phyloP scores from a whole-genome alignment of 1,284 basidiomycete genomes.

The Moesziomyces antarcticus region DNA sequence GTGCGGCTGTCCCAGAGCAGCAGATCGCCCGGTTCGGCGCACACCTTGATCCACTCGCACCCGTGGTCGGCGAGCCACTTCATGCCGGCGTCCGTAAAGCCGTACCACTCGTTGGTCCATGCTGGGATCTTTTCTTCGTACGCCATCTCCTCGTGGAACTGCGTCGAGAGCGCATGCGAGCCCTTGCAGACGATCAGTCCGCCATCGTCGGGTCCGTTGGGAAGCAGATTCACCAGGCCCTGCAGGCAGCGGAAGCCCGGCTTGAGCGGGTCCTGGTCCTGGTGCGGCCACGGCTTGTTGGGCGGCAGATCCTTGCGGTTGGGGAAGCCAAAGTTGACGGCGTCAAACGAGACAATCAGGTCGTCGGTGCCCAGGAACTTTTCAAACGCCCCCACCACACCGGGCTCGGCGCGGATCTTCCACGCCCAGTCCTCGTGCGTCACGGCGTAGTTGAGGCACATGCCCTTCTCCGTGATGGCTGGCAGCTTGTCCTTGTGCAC shows the following conservation, averaged over 20 bases:
- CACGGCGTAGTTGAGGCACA: constrained; percentile 65
- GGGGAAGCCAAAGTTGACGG: constrained; percentile 22
- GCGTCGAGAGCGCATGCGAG: constrained; percentile 62
- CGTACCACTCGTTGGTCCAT: constrained; percentile 64
- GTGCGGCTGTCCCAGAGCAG: constrained; percentile 67
- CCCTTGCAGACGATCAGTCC: constrained; percentile 69
- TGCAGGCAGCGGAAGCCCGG: constrained; percentile 69
- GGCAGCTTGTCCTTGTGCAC: constrained; percentile 67
- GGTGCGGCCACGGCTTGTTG: constrained; percentile 68
- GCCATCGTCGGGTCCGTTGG: constrained; percentile 69
- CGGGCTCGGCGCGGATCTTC: constrained; percentile 68
- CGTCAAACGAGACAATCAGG: constrained; percentile 68
- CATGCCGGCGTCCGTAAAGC: constrained; percentile 54
- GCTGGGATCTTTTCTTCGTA: constrained; percentile 64
- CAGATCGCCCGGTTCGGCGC: constrained; percentile 61
- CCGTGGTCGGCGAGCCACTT: constrained; percentile 62
- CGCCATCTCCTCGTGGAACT: constrained; percentile 67
- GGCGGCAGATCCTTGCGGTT: constrained; percentile 35
- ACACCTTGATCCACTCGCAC: constrained; percentile 59
- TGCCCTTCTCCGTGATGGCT: constrained; percentile 53
- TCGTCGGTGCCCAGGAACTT: constrained; percentile 69
- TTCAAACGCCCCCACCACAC: constrained; percentile 65
- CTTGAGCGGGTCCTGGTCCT: constrained; percentile 67
- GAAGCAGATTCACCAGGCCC: constrained; percentile 68
- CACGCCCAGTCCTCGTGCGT: constrained; percentile 69